Conservation (phyloP, 805 yeast species). For the Brettanomyces bruxellensis region DNA sequence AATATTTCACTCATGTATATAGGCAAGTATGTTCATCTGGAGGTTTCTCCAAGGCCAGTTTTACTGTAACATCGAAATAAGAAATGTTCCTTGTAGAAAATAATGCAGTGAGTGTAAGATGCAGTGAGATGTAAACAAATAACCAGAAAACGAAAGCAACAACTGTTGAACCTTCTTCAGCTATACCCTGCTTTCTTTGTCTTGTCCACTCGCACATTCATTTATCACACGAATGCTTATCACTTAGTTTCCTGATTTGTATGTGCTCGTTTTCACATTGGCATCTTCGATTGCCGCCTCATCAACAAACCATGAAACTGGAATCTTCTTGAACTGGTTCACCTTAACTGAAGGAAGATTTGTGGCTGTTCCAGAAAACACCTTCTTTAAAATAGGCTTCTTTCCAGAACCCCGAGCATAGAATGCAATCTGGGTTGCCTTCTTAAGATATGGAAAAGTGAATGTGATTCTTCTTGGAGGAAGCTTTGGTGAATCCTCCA, state of each 20-base stretch:
- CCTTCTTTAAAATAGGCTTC: conserved; percentile 59
- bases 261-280: not conserved
- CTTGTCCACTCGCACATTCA: no score
- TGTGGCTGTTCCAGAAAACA: conserved; percentile 38
- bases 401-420: conserved; percentile 88
- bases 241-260: not conserved
- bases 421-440: conserved; percentile 53
- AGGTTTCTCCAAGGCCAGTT: no score
- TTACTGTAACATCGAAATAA: no score
- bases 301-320: conserved; percentile 76
- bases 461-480: conserved; percentile 88
- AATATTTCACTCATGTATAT: no score
- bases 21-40: no score
- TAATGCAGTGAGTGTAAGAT: no score
- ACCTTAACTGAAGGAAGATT: conserved; percentile 69
- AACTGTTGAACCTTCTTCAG: no score
- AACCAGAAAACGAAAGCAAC: no score
- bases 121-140: no score
- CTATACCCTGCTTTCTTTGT: no score
- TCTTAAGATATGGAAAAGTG: conserved; percentile 66
- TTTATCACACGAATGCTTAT: no score
- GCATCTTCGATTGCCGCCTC: conserved; percentile 59
- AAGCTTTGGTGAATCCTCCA: conserved; percentile 85
- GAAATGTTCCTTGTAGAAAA: no score
- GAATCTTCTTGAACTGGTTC: conserved; percentile 40